Base-by-base conservation (phyloP, 371 early-diverging fungal species). In the Mortierella sp. region DNA sequence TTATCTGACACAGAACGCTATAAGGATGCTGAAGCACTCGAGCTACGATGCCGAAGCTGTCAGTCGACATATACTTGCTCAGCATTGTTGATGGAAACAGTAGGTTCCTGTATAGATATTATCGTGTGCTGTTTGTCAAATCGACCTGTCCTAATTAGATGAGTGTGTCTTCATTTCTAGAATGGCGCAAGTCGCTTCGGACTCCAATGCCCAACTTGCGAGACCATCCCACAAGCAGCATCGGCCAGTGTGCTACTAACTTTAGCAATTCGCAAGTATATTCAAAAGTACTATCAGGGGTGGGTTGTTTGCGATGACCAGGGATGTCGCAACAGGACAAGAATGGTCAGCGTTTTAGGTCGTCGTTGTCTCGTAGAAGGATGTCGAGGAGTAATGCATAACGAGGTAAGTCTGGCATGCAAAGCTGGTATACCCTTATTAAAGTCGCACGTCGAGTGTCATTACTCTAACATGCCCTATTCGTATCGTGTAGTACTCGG, bases 1-100 rank as follows among this genome's bases (percentile, higher is more conserved):
- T 89, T 96, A 28, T 86, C 91, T 40, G 96, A 96, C 60, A 87
- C 86, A 24, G 98, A 98, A 76, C 88, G 96, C 24, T 98, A 94
- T 86, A 91, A 91, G 76, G 74, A 87, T 57, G 92, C 90, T 0
- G 93, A 93, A 4, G 76, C 77, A 38, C 89, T 94, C 22, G 52
- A 33, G 13, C 75, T 93, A 13, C 77, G 66, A n/a, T 98, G 98
- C 77, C 65, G 78, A n/a, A 15, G 62, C 40, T 98, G 98, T 85
- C 80, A 83, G 8, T 61, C 84, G 15, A 69, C 59, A 0, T 89
- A 77, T 67, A 66, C 67, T 3, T 92, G 94, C 69, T 85, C 88
- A 3, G 92, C 93, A 0, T 73, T 95, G 19, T 83, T 86, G 4
- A 84, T 89, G 19, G 64, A 76, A 8, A 61, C 72, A 58, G 88